Conservation (phyloP, 129 eudicot species). For the Heracleum sosnowskyi region DNA sequence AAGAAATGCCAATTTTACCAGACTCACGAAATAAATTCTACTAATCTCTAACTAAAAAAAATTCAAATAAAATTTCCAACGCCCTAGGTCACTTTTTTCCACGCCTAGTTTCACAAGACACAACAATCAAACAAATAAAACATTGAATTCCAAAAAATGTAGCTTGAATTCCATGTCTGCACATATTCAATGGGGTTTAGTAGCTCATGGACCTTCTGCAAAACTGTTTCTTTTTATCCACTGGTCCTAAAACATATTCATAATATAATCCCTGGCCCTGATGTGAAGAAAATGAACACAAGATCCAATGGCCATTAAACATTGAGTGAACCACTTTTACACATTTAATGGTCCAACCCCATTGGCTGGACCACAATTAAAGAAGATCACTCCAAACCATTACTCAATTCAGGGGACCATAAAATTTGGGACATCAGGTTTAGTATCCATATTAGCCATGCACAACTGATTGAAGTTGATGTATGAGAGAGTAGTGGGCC, state of each 20-base stretch:
- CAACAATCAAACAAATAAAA: neutral
- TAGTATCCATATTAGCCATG: conserved; percentile 3
- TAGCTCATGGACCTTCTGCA: neutral
- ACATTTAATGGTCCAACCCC: conserved; percentile 8
- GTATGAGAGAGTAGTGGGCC: conserved; percentile 8
- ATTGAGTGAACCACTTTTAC: neutral
- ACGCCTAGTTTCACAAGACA: too few relatives aligned
- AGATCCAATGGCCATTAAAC: neutral
- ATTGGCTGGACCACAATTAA: conserved; percentile 9
- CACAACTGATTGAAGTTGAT: conserved; percentile 10
- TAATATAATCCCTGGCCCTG: neutral
- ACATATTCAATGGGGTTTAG: neutral
- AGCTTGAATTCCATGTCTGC: neutral
- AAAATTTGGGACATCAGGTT: neutral
- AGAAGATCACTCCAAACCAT: neutral
- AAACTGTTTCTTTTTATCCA: conserved; percentile 1
- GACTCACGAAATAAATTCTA: too few relatives aligned
- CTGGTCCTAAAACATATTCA: neutral
- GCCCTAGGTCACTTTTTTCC: too few relatives aligned
- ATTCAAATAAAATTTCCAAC: too few relatives aligned
- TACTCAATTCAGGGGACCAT: conserved; percentile 11
- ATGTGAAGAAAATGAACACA: neutral
- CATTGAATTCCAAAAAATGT: too few relatives aligned
- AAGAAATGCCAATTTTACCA: too few relatives aligned
- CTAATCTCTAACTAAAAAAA: too few relatives aligned